A percentile compares a stretch with the other conserved stretches of the same genome.
phyloP scores from a whole-genome alignment of 345 rosid genomes.

The Populus tremula region DNA sequence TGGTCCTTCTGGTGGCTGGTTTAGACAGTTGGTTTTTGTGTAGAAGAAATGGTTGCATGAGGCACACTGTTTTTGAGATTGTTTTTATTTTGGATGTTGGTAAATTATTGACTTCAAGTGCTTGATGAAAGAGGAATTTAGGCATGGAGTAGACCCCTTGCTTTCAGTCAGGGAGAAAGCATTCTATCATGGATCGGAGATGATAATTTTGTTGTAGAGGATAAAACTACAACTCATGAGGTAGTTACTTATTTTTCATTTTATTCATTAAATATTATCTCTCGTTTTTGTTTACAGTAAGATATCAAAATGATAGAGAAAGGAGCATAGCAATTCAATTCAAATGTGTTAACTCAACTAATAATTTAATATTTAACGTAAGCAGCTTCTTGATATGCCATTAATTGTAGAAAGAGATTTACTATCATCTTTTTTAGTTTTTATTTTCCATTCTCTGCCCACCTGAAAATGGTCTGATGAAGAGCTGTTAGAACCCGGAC shows the following conservation, averaged over 20 bases:
- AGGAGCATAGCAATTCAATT: background rate
- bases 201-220: slow-evolving; percentile 66
- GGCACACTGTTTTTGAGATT: background rate
- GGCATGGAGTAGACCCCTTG: slow-evolving; percentile 50
- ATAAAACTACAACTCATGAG: slow-evolving; percentile 48
- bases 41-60: background rate
- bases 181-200: slow-evolving; percentile 65
- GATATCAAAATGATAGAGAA: background rate
- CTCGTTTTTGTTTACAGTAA: background rate
- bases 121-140: slow-evolving; percentile 49
- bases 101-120: background rate
- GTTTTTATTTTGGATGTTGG: background rate
- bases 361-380: background rate
- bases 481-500: background rate
- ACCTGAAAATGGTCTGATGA: background rate
- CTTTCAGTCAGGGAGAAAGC: slow-evolving; percentile 65
- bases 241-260: slow-evolving; percentile 29
- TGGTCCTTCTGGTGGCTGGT: background rate
- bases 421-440: background rate
- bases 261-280: background rate
- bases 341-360: background rate
- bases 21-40: background rate
- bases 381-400: background rate
- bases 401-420: background rate
- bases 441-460: background rate